phyloP scores from a whole-genome alignment of 176 grass and related monocot genomes.

The Juncus inflexus region DNA sequence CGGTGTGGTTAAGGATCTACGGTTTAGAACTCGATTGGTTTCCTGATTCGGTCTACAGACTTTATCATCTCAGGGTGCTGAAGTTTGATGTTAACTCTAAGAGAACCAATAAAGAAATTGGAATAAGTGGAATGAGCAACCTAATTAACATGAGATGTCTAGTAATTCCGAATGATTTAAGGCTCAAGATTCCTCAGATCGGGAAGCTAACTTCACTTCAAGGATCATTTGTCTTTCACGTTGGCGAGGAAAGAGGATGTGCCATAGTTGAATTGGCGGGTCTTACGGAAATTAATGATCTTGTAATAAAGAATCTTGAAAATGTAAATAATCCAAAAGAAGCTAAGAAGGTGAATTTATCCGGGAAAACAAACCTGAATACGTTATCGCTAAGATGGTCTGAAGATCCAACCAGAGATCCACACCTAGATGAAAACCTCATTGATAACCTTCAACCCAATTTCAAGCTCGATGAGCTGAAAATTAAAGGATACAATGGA shows the following conservation, averaged over 20 bases:
- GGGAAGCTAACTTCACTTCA: constrained; percentile 37
- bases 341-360: constrained; percentile 20
- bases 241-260: constrained; percentile 27
- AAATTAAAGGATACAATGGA: constrained; percentile 45
- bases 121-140: constrained; percentile 22
- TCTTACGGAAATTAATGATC: constrained; percentile 20
- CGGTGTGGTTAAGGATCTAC: constrained; percentile 3
- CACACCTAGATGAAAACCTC: constrained; percentile 14
- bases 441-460: constrained; percentile 36
- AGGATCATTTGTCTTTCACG: constrained; percentile 21
- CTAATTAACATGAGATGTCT: constrained; percentile 39
- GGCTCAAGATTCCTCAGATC: constrained; percentile 11
- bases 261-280: constrained; percentile 33
- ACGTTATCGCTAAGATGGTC: constrained; percentile 26
- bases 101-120: constrained; percentile 11
- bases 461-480: constrained; percentile 10
- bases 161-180: constrained; percentile 3
- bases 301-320: constrained; percentile 33
- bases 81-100: constrained; percentile 22
- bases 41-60: constrained; percentile 27
- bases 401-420: background rate
- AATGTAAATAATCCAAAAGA: constrained; percentile 22
- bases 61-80: constrained; percentile 35
- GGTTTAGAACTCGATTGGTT: constrained; percentile 30
- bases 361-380: constrained; percentile 25